A percentile compares a stretch with the other conserved stretches of the same genome.
Conservation (phyloP, 2,329 filamentous ascomycete genomes). For the Aspergillus sp. region DNA sequence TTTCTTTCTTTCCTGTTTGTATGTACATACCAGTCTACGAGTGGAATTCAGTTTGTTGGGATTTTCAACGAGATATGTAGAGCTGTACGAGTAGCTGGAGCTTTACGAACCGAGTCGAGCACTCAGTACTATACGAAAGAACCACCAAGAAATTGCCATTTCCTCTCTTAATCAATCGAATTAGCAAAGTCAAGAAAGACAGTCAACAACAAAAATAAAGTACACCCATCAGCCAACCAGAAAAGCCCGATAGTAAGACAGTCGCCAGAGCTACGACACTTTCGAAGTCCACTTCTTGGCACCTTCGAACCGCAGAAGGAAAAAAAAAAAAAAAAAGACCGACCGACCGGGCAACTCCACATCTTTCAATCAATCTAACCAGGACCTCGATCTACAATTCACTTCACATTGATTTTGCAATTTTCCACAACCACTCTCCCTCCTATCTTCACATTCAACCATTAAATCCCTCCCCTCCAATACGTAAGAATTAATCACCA, state of each 20-base stretch:
- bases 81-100: neutral
- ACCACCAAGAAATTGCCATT: too few species aligned
- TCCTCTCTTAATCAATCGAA: too few species aligned
- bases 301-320: neutral
- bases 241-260: neutral
- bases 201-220: neutral
- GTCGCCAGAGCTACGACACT: too few species aligned
- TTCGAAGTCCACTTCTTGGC: neutral
- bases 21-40: constrained; percentile 38
- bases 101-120: neutral
- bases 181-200: too few species aligned
- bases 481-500: constrained; percentile 9
- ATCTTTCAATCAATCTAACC: neutral
- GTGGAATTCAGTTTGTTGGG: constrained; percentile 18
- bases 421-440: too few species aligned
- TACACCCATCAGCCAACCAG: neutral
- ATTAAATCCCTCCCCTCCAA: too few species aligned
- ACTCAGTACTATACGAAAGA: too few species aligned
- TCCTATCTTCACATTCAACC: too few species aligned
- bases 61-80: neutral
- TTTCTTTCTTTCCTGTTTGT: constrained; percentile 31
- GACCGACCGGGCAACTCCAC: neutral
- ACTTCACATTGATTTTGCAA: neutral
- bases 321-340: neutral
- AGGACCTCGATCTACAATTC: neutral